Evolutionary conservation across 768 basidiomycete genomes (phyloP).

Genomic region (Lactarius indigo): DNA sequence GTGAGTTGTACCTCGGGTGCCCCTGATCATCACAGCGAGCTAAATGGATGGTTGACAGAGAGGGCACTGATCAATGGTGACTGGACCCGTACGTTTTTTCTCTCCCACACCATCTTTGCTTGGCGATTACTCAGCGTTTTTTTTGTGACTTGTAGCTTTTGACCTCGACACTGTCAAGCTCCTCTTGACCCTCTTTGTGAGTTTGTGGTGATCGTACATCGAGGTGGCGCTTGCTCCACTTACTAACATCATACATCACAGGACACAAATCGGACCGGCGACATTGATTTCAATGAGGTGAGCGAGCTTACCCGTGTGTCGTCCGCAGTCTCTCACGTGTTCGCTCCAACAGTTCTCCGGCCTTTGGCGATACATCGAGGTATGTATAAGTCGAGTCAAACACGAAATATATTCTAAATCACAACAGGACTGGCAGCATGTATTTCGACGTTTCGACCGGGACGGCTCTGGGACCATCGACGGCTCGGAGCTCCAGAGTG

Average conservation of each 20-base stretch:
- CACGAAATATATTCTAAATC: neutral
- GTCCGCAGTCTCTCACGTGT: neutral
- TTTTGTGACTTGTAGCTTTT: conserved; percentile 48
- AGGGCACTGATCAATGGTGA: conserved; percentile 57
- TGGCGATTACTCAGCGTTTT: neutral
- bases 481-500: conserved; percentile 57
- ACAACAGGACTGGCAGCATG: conserved; percentile 72
- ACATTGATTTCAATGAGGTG: conserved; percentile 77
- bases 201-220: conserved; percentile 27
- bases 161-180: conserved; percentile 88
- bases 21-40: neutral
- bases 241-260: conserved; percentile 21
- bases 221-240: conserved; percentile 1
- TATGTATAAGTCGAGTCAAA: conserved; percentile 22
- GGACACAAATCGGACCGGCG: conserved; percentile 75
- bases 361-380: conserved; percentile 83
- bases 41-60: conserved; percentile 35
- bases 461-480: conserved; percentile 83
- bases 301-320: conserved; percentile 6
- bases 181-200: conserved; percentile 75
- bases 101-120: too few species aligned
- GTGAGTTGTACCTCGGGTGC: conserved; percentile 34
- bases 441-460: conserved; percentile 77
- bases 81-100: conserved; percentile 63
- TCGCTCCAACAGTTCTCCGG: conserved; percentile 54